phyloP scores from a whole-genome alignment of 2,329 filamentous ascomycete species.

The Phyllosticta citribraziliensis region DNA sequence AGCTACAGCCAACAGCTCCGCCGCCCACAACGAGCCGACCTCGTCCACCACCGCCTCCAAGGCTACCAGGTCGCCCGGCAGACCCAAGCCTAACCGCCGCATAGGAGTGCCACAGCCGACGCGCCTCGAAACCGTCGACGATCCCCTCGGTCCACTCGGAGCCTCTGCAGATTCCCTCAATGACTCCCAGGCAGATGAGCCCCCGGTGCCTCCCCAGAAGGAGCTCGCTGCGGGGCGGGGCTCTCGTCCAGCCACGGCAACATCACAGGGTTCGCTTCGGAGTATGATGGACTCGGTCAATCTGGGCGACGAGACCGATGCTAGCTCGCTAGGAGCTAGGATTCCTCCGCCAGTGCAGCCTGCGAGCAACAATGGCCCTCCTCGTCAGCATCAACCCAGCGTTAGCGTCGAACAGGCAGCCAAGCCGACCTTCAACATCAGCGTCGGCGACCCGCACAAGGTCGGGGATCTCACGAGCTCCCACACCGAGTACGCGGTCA shows the following conservation, averaged over 20 bases:
- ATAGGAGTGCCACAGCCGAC: slow-evolving; percentile 66
- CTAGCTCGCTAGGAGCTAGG: slow-evolving; percentile 44
- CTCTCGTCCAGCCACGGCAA: slow-evolving; percentile 44
- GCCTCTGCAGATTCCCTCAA: slow-evolving; percentile 46
- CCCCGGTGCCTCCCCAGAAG: slow-evolving; percentile 57
- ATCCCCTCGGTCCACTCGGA: slow-evolving; percentile 67
- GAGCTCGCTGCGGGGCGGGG: slow-evolving; percentile 43
- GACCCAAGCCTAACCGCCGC: slow-evolving; percentile 30
- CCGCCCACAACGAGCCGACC: slow-evolving; percentile 10
- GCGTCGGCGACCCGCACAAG: slow-evolving; percentile 93
- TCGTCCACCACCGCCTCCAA: slow-evolving; percentile 24
- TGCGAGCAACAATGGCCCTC: slow-evolving; percentile 34
- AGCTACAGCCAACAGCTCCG: background rate
- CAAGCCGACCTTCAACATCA: slow-evolving; percentile 83
- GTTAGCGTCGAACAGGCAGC: slow-evolving; percentile 87
- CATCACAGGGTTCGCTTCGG: slow-evolving; percentile 40
- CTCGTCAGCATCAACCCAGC: slow-evolving; percentile 58
- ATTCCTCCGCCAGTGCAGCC: slow-evolving; percentile 55
- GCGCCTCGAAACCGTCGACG: slow-evolving; percentile 66
- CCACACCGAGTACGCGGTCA: slow-evolving; percentile 94
- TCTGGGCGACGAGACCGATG: slow-evolving; percentile 56
- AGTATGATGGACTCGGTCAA: slow-evolving; percentile 57
- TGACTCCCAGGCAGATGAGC: slow-evolving; percentile 41
- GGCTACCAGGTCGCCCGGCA: slow-evolving; percentile 39
- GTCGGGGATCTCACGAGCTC: slow-evolving; percentile 94